Evolutionary conservation across 208 protist genomes (phyloP), one percentile per base, ranked within the genome.

Genomic region (Trypanosoma theileri): DNA sequence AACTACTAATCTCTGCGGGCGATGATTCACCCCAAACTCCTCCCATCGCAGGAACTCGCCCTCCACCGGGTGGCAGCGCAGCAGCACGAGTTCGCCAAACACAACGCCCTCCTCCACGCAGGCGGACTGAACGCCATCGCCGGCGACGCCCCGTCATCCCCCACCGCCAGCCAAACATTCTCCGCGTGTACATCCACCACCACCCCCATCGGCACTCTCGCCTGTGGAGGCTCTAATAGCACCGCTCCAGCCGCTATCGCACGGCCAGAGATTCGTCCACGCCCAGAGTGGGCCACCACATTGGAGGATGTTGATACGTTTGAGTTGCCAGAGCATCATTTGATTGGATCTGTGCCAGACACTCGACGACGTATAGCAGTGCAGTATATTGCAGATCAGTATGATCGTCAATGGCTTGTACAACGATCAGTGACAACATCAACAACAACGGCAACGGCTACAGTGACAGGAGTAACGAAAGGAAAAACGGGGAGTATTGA

Each of bases 391-490:
- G 79, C 82, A 4, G 88, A 93, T 66, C 59, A 71, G 13, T 79
- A 86, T 62, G 88, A 93, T 74, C 68, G 69, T 21, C 73, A 61
- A 19, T 93, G 87, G 87, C 65, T 93, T 8, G 69, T 76, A 35
- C 73, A 75, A 12, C 59, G 72, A 21, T 56, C n/a, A 66, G 75
- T 19, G 62, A 79, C 46, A 70, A 71, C 76, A 9, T 21, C 78
- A 56, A 16, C 54, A 24, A 60, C 41, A 8, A 58, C 80, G 12
- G 40, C 77, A 46, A n/a, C 28, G 28, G 28, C 78, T 50, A 16
- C 54, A 26, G 55, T 24, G 3, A 58, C 80, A 13, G 40, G 75
- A 46, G 22, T 21, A 31, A 55, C 67, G 55, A 72, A 77, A n/a
- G 80, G 80, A 6, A 89, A 89, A 66, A 84, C 74, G 1, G 83